A percentile compares a stretch with the other conserved stretches of the same genome.
Conservation (phyloP, 805 yeast species). For the Diddensiella caesifluorescens region DNA sequence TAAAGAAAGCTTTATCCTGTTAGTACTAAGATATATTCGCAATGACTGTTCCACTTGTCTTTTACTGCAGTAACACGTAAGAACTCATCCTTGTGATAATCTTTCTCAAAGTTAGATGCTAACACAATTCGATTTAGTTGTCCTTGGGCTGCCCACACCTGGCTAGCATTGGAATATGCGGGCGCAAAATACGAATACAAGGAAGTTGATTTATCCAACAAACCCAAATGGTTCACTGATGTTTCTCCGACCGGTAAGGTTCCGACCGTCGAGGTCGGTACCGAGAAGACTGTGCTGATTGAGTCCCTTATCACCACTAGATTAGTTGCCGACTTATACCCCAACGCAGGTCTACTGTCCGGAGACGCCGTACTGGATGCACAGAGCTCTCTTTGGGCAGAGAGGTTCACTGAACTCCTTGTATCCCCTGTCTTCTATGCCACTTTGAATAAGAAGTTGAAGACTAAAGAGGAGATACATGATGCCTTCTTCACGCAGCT, state of each 20-base stretch:
- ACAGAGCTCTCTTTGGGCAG: constrained; percentile 21
- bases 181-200: constrained; percentile 25
- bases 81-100: too few species aligned
- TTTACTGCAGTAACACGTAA: too few species aligned
- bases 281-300: constrained; percentile 17
- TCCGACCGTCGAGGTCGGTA: constrained; percentile 26
- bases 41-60: too few species aligned
- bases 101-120: too few species aligned
- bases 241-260: constrained; percentile 29
- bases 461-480: constrained; percentile 3
- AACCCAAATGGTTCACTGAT: constrained; percentile 28
- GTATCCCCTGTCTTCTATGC: constrained; percentile 8
- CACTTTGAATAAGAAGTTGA: constrained; percentile 6
- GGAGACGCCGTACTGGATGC: constrained; percentile 21
- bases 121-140: constrained; percentile 19
- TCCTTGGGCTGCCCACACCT: constrained; percentile 30
- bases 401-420: constrained; percentile 20
- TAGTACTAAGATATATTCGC: too few species aligned
- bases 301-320: constrained; percentile 26
- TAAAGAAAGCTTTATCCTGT: too few species aligned
- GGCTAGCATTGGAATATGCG: constrained; percentile 27
- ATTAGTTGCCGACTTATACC: constrained; percentile 26
- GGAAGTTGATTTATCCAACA: constrained; percentile 26
- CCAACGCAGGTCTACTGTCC: constrained; percentile 20
- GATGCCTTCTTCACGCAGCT: constrained; percentile 16